phyloP scores from a whole-genome alignment of 139 green algal genomes.

The Deuterostichococcus epilithicus region DNA sequence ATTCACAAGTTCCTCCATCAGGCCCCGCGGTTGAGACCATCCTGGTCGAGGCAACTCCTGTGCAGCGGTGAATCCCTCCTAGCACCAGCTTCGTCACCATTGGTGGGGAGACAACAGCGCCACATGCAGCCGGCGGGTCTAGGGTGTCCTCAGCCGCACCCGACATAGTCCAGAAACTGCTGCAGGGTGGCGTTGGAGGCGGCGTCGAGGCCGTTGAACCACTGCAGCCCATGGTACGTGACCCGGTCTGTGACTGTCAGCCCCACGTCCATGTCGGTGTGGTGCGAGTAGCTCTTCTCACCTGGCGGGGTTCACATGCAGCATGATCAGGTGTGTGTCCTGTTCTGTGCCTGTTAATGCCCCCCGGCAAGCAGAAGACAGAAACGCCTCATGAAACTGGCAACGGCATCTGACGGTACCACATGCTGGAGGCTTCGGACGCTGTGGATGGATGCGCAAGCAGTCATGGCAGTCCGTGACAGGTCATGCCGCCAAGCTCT shows the following conservation, averaged over 20 bases:
- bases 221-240: conserved; percentile 60
- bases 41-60: background rate
- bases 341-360: background rate
- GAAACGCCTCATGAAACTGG: too few relatives aligned
- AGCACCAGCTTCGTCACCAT: background rate
- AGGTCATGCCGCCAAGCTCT: background rate
- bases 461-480: background rate
- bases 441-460: background rate
- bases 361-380: background rate
- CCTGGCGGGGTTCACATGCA: conserved; percentile 15
- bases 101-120: too few relatives aligned
- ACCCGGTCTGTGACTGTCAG: conserved; percentile 72
- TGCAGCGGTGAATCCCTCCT: background rate
- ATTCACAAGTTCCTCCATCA: background rate
- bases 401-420: too few relatives aligned
- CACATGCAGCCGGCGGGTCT: too few relatives aligned
- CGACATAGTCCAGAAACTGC: conserved; percentile 33
- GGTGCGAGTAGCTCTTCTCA: conserved; percentile 70
- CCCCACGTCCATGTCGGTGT: conserved; percentile 52
- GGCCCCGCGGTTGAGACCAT: background rate
- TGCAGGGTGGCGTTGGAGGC: conserved; percentile 37
- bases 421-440: too few relatives aligned
- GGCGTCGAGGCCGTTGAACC: conserved; percentile 52
- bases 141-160: conserved; percentile 19
- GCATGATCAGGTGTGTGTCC: background rate